Conservation (phyloP, 257 asterid genomes). For the Voacanga thouarsii region DNA sequence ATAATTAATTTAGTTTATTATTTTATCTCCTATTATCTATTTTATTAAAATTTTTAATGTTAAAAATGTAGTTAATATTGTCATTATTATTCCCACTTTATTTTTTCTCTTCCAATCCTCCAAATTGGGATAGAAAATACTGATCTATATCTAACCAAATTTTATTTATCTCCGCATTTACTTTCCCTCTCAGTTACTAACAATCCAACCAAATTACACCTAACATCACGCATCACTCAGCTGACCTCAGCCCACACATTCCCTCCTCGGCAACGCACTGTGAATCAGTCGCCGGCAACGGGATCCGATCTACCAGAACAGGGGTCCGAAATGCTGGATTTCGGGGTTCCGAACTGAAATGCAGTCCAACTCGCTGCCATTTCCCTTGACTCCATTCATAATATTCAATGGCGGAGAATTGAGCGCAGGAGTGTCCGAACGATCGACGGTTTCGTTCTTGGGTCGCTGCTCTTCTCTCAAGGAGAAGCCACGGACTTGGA, state of each 20-base stretch:
- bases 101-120: too few relatives aligned
- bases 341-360: constrained; percentile 56
- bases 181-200: too few relatives aligned
- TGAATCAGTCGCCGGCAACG: background rate
- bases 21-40: too few relatives aligned
- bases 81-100: too few relatives aligned
- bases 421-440: constrained; percentile 77
- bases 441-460: constrained; percentile 78
- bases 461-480: constrained; percentile 84
- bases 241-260: constrained; percentile 10
- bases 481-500: constrained; percentile 95
- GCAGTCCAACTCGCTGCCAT: constrained; percentile 82
- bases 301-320: constrained; percentile 19
- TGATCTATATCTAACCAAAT: too few relatives aligned
- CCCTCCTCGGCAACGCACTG: background rate
- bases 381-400: constrained; percentile 71
- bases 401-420: constrained; percentile 75
- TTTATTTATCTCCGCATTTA: too few relatives aligned
- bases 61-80: too few relatives aligned
- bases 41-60: too few relatives aligned
- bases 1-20: too few relatives aligned
- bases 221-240: background rate
- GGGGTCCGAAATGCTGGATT: constrained; percentile 23
- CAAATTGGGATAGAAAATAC: too few relatives aligned
- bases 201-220: too few relatives aligned